phyloP scores from a whole-genome alignment of 1,284 basidiomycete species.

The Apiotrichum akiyoshidainum region DNA sequence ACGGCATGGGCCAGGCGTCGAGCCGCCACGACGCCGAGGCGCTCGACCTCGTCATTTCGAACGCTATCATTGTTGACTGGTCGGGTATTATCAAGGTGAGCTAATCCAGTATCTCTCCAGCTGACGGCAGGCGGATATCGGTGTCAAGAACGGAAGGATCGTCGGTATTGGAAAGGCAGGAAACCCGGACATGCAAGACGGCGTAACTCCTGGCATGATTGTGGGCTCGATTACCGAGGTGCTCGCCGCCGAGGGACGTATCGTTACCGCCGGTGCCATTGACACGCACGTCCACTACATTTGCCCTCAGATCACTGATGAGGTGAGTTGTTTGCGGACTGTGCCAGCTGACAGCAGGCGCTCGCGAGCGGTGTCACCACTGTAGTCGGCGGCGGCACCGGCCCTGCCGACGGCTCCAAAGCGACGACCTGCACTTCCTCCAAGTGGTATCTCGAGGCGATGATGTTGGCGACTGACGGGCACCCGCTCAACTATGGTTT shows the following conservation, averaged over 20 bases:
- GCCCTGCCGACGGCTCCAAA: slow-evolving; percentile 82
- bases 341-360: slow-evolving; percentile 27
- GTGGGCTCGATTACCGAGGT: slow-evolving; percentile 82
- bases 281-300: slow-evolving; percentile 93
- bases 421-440: slow-evolving; percentile 95
- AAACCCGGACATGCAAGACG: slow-evolving; percentile 90
- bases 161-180: slow-evolving; percentile 92
- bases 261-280: slow-evolving; percentile 88
- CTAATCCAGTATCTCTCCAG: not conserved
- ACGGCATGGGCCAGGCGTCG: slow-evolving; percentile 93
- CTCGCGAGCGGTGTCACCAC: slow-evolving; percentile 68
- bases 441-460: slow-evolving; percentile 78
- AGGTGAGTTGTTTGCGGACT: slow-evolving; percentile 58
- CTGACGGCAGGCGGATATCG: slow-evolving; percentile 82
- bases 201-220: slow-evolving; percentile 69
- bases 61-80: slow-evolving; percentile 92
- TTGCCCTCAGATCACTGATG: slow-evolving; percentile 77
- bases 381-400: slow-evolving; percentile 88
- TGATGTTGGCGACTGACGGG: slow-evolving; percentile 83
- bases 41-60: slow-evolving; percentile 90
- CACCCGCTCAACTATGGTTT: slow-evolving; percentile 90
- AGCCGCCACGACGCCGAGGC: slow-evolving; percentile 65
- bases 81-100: slow-evolving; percentile 86
- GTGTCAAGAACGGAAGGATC: slow-evolving; percentile 80
- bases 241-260: slow-evolving; percentile 89